A percentile compares a stretch with the other conserved stretches of the same genome.
Conservation (phyloP, 2,329 filamentous ascomycete genomes). For the Phyllosticta paracitricarpa region DNA sequence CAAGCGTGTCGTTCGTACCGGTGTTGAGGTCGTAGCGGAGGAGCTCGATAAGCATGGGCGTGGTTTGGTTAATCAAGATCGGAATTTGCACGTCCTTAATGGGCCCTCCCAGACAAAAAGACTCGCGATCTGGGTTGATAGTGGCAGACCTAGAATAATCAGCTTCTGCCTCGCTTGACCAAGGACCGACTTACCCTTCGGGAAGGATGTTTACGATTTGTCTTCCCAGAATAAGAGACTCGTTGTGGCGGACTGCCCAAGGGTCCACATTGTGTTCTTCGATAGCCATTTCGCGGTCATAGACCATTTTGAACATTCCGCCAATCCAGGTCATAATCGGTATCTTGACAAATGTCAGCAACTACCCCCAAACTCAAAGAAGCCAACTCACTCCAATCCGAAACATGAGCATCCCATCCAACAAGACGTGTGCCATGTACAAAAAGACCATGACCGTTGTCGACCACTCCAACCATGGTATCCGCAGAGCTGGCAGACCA, state of each 20-base stretch:
- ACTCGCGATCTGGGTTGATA: constrained; percentile 69
- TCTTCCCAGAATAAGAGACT: constrained; percentile 86
- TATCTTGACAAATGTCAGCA: constrained; percentile 39
- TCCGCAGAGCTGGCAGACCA: constrained; percentile 73
- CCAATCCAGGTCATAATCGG: constrained; percentile 66
- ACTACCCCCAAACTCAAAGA: background rate
- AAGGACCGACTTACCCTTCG: constrained; percentile 56
- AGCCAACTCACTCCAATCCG: constrained; percentile 57
- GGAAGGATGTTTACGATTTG: constrained; percentile 97
- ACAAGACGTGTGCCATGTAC: constrained; percentile 59
- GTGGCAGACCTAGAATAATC: constrained; percentile 56
- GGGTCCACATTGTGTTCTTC: constrained; percentile 90
- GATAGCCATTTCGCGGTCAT: constrained; percentile 85
- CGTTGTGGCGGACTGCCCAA: constrained; percentile 77
- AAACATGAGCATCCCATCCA: constrained; percentile 88
- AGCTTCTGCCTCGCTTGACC: background rate
- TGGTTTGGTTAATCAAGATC: constrained; percentile 87
- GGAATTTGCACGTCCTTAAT: constrained; percentile 58
- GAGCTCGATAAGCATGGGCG: constrained; percentile 82
- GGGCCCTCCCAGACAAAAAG: constrained; percentile 68
- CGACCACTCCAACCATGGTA: constrained; percentile 94
- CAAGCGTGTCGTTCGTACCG: constrained; percentile 68
- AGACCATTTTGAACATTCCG: constrained; percentile 67
- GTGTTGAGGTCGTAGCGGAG: constrained; percentile 76
- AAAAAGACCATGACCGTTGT: constrained; percentile 60